phyloP scores from a whole-genome alignment of 257 asterid species.

The Fraxinus excelsior region DNA sequence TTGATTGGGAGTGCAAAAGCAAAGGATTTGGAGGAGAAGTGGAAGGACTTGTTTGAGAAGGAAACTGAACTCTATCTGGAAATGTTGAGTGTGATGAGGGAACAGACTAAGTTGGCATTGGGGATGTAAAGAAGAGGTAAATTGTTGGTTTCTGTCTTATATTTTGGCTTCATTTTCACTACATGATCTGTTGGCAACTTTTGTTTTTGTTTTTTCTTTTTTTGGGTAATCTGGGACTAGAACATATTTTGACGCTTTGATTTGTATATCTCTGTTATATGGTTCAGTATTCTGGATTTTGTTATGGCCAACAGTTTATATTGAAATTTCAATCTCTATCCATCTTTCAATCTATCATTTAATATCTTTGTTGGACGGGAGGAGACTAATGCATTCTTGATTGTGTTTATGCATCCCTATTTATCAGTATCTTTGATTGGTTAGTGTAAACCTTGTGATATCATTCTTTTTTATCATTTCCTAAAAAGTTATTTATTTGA shows the following conservation, averaged over 20 bases:
- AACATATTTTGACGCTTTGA: not conserved
- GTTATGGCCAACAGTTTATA: not conserved
- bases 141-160: constrained; percentile 12
- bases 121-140: constrained; percentile 24
- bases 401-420: not conserved
- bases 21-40: constrained; percentile 53
- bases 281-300: not conserved
- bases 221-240: not conserved
- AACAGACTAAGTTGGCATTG: constrained; percentile 39
- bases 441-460: no score
- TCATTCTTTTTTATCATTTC: not conserved
- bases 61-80: constrained; percentile 40
- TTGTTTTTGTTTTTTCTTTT: not conserved
- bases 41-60: constrained; percentile 51
- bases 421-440: not conserved
- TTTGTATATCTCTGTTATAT: not conserved
- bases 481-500: not conserved
- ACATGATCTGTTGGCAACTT: not conserved
- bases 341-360: not conserved
- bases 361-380: not conserved
- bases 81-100: constrained; percentile 40
- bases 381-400: not conserved
- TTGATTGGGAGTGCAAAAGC: constrained; percentile 47
- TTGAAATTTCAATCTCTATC: not conserved
- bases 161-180: not conserved